Percentiles rank a stretch among this genome's conserved stretches.
Conservation (phyloP, 2,329 filamentous ascomycete species). For the Daldinia sp. region DNA sequence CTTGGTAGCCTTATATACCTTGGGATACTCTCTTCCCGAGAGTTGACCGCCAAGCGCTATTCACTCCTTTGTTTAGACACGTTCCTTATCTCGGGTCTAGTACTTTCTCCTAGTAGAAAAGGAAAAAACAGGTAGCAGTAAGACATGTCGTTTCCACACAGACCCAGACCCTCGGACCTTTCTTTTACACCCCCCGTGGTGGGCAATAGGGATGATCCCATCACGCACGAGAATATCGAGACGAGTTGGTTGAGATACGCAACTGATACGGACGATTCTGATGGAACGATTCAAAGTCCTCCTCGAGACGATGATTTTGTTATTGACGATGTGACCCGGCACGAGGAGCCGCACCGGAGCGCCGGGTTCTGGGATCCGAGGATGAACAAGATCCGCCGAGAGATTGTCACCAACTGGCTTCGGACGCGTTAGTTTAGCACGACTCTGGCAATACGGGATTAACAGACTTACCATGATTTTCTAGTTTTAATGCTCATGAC, state of each 20-base stretch:
- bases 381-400: constrained; percentile 34
- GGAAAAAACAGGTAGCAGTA: too few relatives aligned
- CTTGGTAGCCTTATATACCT: background rate
- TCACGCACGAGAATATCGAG: background rate
- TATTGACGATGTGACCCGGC: constrained; percentile 6
- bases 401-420: constrained; percentile 36
- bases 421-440: constrained; percentile 35
- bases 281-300: constrained; percentile 16
- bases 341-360: constrained; percentile 35
- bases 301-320: constrained; percentile 26
- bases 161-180: background rate
- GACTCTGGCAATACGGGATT: background rate
- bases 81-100: background rate
- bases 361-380: constrained; percentile 41
- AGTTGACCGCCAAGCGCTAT: background rate
- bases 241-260: background rate
- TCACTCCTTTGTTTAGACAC: background rate
- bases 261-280: constrained; percentile 8
- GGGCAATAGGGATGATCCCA: background rate
- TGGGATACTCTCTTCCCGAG: background rate
- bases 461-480: background rate
- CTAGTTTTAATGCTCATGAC: constrained; percentile 59
- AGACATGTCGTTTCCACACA: background rate
- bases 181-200: background rate
- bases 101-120: too few relatives aligned